Conservation (phyloP, 2,329 filamentous ascomycete genomes). For the Colletotrichum chrysophilum region DNA sequence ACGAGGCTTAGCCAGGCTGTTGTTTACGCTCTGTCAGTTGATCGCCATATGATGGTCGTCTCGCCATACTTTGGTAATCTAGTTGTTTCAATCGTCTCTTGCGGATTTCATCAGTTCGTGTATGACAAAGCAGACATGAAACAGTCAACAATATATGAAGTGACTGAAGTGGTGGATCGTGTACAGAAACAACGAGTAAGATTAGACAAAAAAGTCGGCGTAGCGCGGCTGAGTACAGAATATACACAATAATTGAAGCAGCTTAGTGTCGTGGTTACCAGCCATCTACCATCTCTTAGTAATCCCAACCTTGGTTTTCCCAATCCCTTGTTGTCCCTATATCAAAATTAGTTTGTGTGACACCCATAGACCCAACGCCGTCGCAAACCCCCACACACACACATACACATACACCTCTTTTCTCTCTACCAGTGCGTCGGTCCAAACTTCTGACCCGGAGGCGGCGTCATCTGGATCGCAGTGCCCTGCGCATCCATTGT, state of each 20-base stretch:
- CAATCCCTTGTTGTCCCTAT: not conserved
- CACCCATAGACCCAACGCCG: not conserved
- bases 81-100: rapidly evolving
- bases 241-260: slow-evolving; percentile 8
- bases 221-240: not conserved
- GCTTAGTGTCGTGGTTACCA: not conserved
- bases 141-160: no score
- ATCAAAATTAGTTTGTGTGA: not conserved
- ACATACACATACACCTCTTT: not conserved
- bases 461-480: slow-evolving; percentile 60
- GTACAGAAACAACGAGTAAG: not conserved
- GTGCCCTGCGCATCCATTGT: slow-evolving; percentile 68
- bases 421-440: slow-evolving; percentile 56
- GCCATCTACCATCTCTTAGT: not conserved
- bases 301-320: not conserved
- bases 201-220: not conserved
- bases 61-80: no score
- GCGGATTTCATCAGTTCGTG: rapidly evolving
- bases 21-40: no score
- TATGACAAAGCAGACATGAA: no score
- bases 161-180: not conserved
- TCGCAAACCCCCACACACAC: not conserved
- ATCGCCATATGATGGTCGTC: no score
- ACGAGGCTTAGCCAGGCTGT: not conserved
- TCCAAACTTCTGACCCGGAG: slow-evolving; percentile 65